A percentile compares a stretch with the other conserved stretches of the same genome.
These are phyloP conservation scores for Cucumis melo DNA, from an alignment of 306 rosid genomes.

Conservation along the genomic window DNA sequence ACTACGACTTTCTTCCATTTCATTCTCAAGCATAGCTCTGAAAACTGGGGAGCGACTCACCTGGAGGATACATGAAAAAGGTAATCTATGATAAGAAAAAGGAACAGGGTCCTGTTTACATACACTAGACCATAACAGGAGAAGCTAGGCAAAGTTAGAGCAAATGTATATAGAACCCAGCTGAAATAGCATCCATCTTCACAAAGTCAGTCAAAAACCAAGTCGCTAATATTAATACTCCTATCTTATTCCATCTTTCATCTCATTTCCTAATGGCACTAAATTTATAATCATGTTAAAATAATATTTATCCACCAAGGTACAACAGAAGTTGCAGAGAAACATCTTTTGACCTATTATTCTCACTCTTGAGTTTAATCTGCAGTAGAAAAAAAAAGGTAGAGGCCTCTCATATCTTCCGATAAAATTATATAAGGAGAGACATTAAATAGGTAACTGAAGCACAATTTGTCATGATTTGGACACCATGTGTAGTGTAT, in stretches of 20 bases:
- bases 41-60: constrained; percentile 73
- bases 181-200: not conserved
- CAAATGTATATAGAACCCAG: not conserved
- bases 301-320: not conserved
- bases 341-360: not conserved
- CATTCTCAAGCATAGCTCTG: constrained; percentile 74
- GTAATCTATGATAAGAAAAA: not conserved
- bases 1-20: constrained; percentile 75
- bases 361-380: not conserved
- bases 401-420: not conserved
- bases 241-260: not conserved
- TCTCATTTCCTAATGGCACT: not conserved
- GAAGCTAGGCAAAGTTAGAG: not conserved
- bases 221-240: not conserved
- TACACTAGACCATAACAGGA: not conserved
- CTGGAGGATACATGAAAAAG: constrained; percentile 14
- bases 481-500: too few species aligned
- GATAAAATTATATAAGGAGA: not conserved
- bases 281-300: not conserved
- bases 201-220: not conserved
- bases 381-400: not conserved
- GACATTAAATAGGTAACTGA: not conserved
- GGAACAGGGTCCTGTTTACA: not conserved
- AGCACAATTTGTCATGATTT: too few species aligned
- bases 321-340: not conserved